These are phyloP conservation scores for Colletotrichum abscissum DNA, from an alignment of 2,329 filamentous ascomycete species.

Conservation along the genomic window DNA sequence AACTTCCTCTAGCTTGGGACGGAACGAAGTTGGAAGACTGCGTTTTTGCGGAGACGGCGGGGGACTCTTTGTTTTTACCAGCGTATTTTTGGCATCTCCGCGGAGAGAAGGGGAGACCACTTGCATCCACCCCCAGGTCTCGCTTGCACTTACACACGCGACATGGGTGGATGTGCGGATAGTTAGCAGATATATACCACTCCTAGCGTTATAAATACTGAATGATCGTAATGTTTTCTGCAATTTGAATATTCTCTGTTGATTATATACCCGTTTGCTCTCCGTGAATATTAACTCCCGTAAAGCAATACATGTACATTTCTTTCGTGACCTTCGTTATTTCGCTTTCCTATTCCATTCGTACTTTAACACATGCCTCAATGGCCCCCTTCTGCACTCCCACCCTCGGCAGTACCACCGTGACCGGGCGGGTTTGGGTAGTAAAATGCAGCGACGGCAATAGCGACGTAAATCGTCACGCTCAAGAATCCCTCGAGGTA, in stretches of 20 bases:
- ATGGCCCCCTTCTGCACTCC: constrained; percentile 23
- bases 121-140: not conserved
- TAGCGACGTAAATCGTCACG: constrained; percentile 73
- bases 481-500: constrained; percentile 89
- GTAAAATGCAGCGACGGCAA: constrained; percentile 68
- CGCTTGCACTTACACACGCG: not conserved
- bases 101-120: not conserved
- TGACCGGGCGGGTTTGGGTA: constrained; percentile 57
- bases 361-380: not conserved
- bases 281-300: not conserved
- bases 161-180: not conserved
- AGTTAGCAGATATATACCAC: not conserved
- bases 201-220: too few relatives aligned
- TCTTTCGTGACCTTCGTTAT: not conserved
- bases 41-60: constrained; percentile 7
- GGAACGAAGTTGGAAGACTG: too few relatives aligned
- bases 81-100: constrained; percentile 20
- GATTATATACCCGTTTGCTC: not conserved
- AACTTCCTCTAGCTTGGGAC: too few relatives aligned
- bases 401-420: constrained; percentile 23
- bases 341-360: not conserved
- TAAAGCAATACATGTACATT: not conserved
- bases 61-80: not conserved
- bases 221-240: not conserved
- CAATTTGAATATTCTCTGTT: not conserved